These are phyloP conservation scores for Asterophora lycoperdoides DNA, from an alignment of 768 basidiomycete genomes.

Conservation along the genomic window DNA sequence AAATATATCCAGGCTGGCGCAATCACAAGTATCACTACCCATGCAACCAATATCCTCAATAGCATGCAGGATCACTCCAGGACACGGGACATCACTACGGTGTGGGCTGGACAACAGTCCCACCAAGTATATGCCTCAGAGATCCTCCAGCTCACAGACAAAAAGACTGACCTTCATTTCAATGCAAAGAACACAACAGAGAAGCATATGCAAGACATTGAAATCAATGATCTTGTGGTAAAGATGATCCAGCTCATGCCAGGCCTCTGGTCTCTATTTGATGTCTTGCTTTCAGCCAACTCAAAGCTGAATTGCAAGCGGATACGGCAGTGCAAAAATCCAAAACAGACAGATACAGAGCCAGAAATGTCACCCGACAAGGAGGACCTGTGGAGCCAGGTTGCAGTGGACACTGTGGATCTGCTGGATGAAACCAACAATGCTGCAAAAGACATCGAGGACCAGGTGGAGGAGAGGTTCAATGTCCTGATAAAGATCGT, in stretches of 20 bases:
- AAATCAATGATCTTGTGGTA: not conserved
- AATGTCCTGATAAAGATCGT: no score
- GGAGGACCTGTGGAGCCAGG: no score
- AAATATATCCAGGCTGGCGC: not conserved
- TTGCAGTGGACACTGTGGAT: no score
- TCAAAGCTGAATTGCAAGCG: not conserved
- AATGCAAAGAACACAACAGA: not conserved
- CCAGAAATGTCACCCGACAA: no score
- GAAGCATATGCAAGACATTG: not conserved
- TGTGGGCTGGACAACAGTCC: not conserved
- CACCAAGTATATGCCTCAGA: not conserved
- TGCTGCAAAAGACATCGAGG: no score
- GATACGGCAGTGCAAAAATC: no score
- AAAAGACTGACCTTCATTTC: not conserved
- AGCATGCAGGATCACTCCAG: not conserved
- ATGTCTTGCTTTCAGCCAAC: not conserved
- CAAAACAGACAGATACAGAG: no score
- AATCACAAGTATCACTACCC: not conserved
- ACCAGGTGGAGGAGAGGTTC: no score
- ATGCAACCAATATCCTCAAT: not conserved
- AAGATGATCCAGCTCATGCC: slow-evolving; percentile 1
- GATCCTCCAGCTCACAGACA: not conserved
- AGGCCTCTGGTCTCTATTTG: slow-evolving; percentile 1
- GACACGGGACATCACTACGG: not conserved
- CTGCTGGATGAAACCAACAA: no score